Evolutionary conservation across 2,329 filamentous ascomycete species (phyloP).

Genomic region (Elsinoe australis): DNA sequence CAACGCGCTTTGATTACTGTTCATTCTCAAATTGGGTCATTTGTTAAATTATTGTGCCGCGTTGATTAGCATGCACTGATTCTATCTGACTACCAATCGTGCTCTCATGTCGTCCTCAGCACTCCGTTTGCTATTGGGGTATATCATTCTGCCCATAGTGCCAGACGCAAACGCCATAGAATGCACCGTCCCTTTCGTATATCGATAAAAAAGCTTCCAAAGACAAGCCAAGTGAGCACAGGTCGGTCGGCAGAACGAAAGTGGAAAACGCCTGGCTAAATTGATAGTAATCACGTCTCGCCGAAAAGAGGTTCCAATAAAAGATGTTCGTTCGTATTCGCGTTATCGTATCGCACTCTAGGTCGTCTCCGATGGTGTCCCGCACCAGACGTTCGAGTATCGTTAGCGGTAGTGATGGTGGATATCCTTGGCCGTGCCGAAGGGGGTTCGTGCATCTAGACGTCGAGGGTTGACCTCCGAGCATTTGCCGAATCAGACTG

Average conservation of each 20-base stretch:
- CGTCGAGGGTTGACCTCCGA: background rate
- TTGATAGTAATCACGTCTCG: conserved; percentile 8
- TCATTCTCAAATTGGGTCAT: background rate
- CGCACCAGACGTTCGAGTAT: conserved; percentile 9
- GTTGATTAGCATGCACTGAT: background rate
- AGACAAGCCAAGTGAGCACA: conserved; percentile 2
- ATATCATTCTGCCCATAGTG: conserved; percentile 11
- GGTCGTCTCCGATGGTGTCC: background rate
- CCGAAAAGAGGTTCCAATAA: background rate
- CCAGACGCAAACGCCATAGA: background rate
- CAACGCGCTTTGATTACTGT: conserved; percentile 6
- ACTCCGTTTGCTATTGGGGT: conserved; percentile 8
- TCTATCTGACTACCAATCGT: background rate
- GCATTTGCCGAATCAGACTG: conserved; percentile 13
- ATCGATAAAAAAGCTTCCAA: conserved; percentile 8
- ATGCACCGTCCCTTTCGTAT: background rate
- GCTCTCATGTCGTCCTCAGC: background rate
- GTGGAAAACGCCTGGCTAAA: conserved; percentile 10
- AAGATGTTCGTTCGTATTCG: conserved; percentile 9
- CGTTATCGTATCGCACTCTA: conserved; percentile 7
- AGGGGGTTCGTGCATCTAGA: too few relatives aligned
- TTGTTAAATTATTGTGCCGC: conserved; percentile 7
- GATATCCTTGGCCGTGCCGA: too few relatives aligned
- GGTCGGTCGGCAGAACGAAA: conserved; percentile 1
- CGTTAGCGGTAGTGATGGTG: background rate